phyloP scores from a whole-genome alignment of 164 flowering plant genomes.

The Stephania cephalantha region DNA sequence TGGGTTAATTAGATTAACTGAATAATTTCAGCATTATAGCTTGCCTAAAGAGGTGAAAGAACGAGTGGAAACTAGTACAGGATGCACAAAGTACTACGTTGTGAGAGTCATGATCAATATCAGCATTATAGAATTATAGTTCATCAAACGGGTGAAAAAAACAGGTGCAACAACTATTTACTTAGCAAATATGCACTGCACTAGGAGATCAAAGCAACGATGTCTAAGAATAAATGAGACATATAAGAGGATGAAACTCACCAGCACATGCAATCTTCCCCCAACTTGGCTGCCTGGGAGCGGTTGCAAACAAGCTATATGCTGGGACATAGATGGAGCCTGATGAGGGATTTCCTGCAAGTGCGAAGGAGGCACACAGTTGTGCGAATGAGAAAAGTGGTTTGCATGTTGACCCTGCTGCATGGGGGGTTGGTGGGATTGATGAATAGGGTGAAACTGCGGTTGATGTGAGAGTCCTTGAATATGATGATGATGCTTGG shows the following conservation, averaged over 20 bases:
- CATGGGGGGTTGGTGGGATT: constrained; percentile 52
- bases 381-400: constrained; percentile 49
- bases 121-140: neutral
- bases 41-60: no score
- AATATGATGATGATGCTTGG: constrained; percentile 70
- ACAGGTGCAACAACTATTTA: neutral
- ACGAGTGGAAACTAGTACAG: no score
- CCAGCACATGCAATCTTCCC: constrained; percentile 75
- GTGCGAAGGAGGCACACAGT: constrained; percentile 51
- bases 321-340: constrained; percentile 56
- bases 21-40: no score
- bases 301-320: constrained; percentile 66
- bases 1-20: no score
- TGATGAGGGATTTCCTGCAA: constrained; percentile 62
- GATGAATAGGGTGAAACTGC: constrained; percentile 66
- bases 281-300: constrained; percentile 62
- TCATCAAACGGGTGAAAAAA: neutral
- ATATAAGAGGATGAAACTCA: constrained; percentile 23
- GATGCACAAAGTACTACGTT: no score
- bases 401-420: constrained; percentile 52
- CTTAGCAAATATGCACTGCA: neutral
- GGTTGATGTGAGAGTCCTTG: constrained; percentile 53
- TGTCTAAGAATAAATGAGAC: neutral
- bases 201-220: neutral
- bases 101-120: no score